Evolutionary conservation across 139 green algal genomes (phyloP).

Genomic region (Dunaliella primolecta): DNA sequence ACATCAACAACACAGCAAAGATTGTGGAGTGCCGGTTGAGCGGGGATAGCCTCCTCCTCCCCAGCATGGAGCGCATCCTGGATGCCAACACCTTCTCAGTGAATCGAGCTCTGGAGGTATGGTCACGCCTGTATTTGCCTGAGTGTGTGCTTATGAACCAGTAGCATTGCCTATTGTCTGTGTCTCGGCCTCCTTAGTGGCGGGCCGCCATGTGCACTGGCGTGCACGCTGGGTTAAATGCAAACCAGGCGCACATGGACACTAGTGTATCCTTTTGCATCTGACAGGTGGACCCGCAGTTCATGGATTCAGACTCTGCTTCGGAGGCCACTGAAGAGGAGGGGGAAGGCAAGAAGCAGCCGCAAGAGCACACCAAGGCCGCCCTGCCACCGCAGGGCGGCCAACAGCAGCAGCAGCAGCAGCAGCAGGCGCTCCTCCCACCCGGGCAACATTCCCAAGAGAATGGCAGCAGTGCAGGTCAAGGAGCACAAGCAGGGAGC

Average conservation of each 20-base stretch:
- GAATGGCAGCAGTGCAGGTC: neutral
- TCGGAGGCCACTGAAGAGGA: neutral
- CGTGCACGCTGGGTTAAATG: too few relatives aligned
- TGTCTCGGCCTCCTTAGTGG: too few relatives aligned
- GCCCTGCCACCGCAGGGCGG: neutral
- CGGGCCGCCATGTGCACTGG: too few relatives aligned
- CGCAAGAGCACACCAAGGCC: neutral
- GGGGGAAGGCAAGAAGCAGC: neutral
- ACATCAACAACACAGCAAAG: conserved; percentile 70
- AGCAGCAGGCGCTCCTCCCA: neutral
- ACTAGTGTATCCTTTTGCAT: neutral
- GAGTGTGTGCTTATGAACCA: too few relatives aligned
- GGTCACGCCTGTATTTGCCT: neutral
- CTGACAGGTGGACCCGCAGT: conserved; percentile 65
- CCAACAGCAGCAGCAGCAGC: neutral
- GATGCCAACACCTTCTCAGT: conserved; percentile 74
- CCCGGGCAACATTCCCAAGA: neutral
- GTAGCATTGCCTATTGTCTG: too few relatives aligned
- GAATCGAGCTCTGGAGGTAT: conserved; percentile 54
- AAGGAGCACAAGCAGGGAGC: too few relatives aligned
- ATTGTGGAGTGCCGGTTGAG: conserved; percentile 70
- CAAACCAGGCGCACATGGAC: too few relatives aligned
- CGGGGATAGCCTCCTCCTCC: conserved; percentile 22
- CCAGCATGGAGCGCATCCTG: conserved; percentile 49
- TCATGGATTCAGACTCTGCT: conserved; percentile 63